Percentiles rank a stretch among this genome's conserved stretches.
phyloP scores from a whole-genome alignment of 768 basidiomycete species.

The Plicaturopsis crispa region DNA sequence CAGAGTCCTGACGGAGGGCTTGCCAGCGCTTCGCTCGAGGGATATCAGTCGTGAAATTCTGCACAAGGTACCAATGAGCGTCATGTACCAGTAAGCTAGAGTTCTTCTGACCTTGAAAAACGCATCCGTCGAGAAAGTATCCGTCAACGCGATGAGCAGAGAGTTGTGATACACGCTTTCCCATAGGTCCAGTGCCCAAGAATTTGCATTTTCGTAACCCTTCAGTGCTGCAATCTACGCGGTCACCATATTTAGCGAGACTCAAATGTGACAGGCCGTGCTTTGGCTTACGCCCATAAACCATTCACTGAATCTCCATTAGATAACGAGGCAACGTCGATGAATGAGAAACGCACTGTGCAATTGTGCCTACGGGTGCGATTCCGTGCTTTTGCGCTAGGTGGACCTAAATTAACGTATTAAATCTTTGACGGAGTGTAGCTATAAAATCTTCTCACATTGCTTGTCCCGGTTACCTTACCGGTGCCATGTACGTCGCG shows the following conservation, averaged over 20 bases:
- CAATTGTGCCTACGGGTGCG: slow-evolving; percentile 72
- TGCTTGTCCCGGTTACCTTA: slow-evolving; percentile 76
- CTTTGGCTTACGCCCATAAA: slow-evolving; percentile 68
- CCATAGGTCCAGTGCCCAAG: slow-evolving; percentile 77
- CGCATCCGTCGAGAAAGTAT: slow-evolving; percentile 84
- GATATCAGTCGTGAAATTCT: slow-evolving; percentile 36
- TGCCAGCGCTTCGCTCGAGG: slow-evolving; percentile 67
- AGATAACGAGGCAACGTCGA: slow-evolving; percentile 1
- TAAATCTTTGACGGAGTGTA: too few species aligned
- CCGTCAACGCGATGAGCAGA: slow-evolving; percentile 76
- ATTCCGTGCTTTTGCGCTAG: slow-evolving; percentile 73
- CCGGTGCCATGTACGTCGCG: slow-evolving; percentile 44
- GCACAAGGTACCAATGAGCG: background rate
- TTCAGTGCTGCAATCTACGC: slow-evolving; percentile 70
- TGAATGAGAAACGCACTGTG: slow-evolving; percentile 53
- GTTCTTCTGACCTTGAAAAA: slow-evolving; percentile 65
- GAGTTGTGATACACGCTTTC: slow-evolving; percentile 59
- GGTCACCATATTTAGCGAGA: too few species aligned
- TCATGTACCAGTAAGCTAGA: too few species aligned
- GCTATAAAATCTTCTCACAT: slow-evolving; percentile 48
- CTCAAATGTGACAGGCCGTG: too few species aligned
- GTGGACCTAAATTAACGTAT: slow-evolving; percentile 48
- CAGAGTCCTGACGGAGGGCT: slow-evolving; percentile 89
- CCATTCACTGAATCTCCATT: slow-evolving; percentile 61
- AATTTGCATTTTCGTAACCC: slow-evolving; percentile 77